These are phyloP conservation scores for Dipteronia dyeriana DNA, from an alignment of 345 rosid species.

Conservation along the genomic window DNA sequence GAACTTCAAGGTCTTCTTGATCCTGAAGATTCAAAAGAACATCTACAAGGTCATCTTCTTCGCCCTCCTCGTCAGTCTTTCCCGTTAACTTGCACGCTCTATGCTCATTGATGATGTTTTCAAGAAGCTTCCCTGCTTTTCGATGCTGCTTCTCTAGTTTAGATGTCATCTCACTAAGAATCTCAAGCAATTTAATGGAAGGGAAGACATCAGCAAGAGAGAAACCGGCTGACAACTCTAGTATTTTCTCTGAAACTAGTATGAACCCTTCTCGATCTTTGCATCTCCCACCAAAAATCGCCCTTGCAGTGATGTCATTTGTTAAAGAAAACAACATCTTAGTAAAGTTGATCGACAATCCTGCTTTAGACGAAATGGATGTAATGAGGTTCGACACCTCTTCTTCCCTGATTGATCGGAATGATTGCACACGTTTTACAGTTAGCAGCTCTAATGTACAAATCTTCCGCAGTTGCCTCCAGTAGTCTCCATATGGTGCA, in stretches of 20 bases:
- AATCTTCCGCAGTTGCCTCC: constrained; percentile 8
- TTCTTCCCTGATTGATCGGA: constrained; percentile 2
- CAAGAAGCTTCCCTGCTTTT: constrained; percentile 15
- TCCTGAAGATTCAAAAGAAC: constrained; percentile 36
- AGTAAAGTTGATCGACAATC: background rate
- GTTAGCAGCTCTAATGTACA: constrained; percentile 2
- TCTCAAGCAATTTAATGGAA: background rate
- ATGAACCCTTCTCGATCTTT: background rate
- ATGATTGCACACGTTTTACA: constrained; percentile 4
- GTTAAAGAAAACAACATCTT: background rate
- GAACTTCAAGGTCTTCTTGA: constrained; percentile 20
- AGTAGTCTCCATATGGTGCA: constrained; percentile 11
- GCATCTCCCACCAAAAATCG: background rate
- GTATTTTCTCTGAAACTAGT: background rate
- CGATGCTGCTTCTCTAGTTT: background rate
- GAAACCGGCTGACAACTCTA: background rate
- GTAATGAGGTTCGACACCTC: background rate
- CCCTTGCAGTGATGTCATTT: background rate
- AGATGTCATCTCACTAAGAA: constrained; percentile 4
- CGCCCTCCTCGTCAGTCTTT: background rate
- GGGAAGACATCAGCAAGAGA: constrained; percentile 5
- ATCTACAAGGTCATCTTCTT: constrained; percentile 32
- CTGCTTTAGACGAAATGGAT: background rate
- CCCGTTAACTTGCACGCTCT: background rate
- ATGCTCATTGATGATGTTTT: constrained; percentile 15